These are phyloP conservation scores for Tulasnella sp. DNA, from an alignment of 768 basidiomycete genomes.

Conservation along the genomic window DNA sequence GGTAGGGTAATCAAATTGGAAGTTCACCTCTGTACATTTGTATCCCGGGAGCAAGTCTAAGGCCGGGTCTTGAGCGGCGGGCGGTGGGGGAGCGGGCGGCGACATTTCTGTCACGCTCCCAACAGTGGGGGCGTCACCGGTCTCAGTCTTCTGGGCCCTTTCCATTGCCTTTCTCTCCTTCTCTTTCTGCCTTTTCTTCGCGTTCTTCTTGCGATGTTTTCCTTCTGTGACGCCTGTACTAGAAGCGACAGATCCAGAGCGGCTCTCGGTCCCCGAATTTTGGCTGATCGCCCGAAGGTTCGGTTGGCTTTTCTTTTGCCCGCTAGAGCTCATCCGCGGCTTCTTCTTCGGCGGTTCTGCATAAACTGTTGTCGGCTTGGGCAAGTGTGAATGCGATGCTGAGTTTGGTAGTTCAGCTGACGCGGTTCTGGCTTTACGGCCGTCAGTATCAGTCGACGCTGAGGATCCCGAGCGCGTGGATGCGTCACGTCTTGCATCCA, in stretches of 20 bases:
- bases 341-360: slow-evolving; percentile 4
- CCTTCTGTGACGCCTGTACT: not conserved
- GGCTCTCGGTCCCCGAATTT: not conserved
- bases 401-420: not conserved
- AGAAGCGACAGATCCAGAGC: not conserved
- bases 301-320: not conserved
- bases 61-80: not conserved
- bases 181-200: not conserved
- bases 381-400: not conserved
- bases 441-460: not conserved
- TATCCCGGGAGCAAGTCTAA: not conserved
- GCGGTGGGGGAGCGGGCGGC: not conserved
- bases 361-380: not conserved
- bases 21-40: not conserved
- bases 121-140: not conserved
- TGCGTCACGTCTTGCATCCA: not conserved
- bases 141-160: not conserved
- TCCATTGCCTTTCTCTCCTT: not conserved
- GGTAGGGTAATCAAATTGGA: not conserved
- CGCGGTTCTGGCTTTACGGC: not conserved
- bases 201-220: not conserved
- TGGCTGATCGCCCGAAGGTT: not conserved
- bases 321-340: not conserved
- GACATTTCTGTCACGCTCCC: not conserved
- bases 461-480: not conserved